phyloP scores from a whole-genome alignment of 1,139 yeast species.

The Geotrichum klebahnii region DNA sequence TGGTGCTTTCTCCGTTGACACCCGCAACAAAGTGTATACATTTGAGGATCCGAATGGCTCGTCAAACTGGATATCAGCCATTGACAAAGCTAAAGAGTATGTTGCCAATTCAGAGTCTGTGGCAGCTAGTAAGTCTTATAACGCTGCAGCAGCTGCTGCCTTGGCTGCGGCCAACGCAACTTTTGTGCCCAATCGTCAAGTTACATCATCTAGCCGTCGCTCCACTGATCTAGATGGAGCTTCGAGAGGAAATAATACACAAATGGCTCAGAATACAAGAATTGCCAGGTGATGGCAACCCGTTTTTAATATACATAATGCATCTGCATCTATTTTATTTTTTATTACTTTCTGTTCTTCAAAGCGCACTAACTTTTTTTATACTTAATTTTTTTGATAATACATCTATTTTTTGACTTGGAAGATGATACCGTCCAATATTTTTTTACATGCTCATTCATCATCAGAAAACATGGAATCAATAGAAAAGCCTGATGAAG shows the following conservation, averaged over 20 bases:
- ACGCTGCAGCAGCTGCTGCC: constrained; percentile 37
- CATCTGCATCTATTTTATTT: no score
- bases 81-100: constrained; percentile 32
- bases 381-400: background rate
- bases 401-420: no score
- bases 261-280: background rate
- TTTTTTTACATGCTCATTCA: background rate
- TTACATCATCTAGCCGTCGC: background rate
- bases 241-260: background rate
- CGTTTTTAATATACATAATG: no score
- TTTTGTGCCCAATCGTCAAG: background rate
- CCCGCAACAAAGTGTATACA: constrained; percentile 36
- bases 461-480: constrained; percentile 6
- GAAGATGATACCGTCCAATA: background rate
- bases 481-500: background rate
- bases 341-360: background rate
- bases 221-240: background rate
- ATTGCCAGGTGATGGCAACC: background rate
- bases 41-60: constrained; percentile 38
- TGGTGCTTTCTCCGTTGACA: constrained; percentile 36
- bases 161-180: constrained; percentile 36
- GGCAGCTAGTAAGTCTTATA: constrained; percentile 25
- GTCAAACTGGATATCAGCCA: constrained; percentile 37
- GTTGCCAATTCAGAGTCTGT: constrained; percentile 29
- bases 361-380: background rate